Conservation (phyloP, 1,284 basidiomycete species). For the Tylopilus sp. region DNA sequence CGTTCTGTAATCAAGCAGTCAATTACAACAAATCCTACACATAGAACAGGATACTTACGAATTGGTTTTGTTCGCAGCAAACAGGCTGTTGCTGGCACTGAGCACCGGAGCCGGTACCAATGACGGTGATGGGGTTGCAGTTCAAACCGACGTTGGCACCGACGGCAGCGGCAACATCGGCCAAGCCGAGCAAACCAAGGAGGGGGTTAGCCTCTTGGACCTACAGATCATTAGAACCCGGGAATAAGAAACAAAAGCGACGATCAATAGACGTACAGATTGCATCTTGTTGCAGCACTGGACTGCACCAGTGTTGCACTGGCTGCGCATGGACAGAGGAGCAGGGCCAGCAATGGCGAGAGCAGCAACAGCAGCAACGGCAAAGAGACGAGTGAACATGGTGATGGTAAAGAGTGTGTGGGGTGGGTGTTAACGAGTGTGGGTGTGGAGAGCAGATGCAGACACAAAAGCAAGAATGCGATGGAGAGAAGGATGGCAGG, state of each 20-base stretch:
- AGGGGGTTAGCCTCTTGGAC: not conserved
- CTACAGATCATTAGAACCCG: not conserved
- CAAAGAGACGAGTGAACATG: constrained; percentile 38
- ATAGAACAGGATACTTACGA: constrained; percentile 10
- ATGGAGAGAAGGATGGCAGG: not conserved
- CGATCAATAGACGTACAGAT: not conserved
- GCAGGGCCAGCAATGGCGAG: constrained; percentile 23
- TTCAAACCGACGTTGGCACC: constrained; percentile 6
- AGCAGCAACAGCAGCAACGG: constrained; percentile 28
- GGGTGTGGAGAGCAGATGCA: constrained; percentile 3
- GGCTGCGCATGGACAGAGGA: constrained; percentile 7
- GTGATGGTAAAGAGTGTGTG: constrained; percentile 7
- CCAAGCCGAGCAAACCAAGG: not conserved
- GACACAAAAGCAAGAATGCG: constrained; percentile 4
- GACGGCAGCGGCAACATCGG: not conserved
- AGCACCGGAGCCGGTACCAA: constrained; percentile 18
- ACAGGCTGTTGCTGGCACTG: constrained; percentile 33
- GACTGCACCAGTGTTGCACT: constrained; percentile 22
- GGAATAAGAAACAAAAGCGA: accelerated
- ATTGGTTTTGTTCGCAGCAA: constrained; percentile 40
- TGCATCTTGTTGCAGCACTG: constrained; percentile 24
- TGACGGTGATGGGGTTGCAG: constrained; percentile 9
- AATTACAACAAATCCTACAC: accelerated
- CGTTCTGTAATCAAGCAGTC: constrained; percentile 27
- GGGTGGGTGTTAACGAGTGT: constrained; percentile 22